Conservation (phyloP, 441 rosid genomes). For the Populus tomentosa region DNA sequence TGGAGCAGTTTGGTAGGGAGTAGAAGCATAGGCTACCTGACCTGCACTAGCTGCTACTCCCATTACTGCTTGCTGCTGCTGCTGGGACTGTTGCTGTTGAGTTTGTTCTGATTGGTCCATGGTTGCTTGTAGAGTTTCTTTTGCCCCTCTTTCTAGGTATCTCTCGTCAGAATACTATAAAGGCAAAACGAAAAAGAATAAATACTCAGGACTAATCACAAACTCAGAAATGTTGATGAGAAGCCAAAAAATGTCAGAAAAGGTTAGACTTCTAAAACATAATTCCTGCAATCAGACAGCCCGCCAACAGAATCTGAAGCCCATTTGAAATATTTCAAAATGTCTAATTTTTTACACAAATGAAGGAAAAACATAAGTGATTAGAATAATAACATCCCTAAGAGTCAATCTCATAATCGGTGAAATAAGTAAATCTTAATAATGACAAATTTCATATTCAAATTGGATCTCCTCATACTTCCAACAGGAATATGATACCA, state of each 20-base stretch:
- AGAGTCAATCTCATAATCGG: not conserved
- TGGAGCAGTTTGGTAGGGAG: conserved; percentile 44
- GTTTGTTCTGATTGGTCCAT: conserved; percentile 61
- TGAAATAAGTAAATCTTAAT: not conserved
- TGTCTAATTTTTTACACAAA: not conserved
- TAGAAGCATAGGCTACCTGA: conserved; percentile 37
- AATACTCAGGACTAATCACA: not conserved
- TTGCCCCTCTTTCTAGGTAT: conserved; percentile 2
- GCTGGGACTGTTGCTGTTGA: conserved; percentile 34
- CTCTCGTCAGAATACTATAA: conserved; percentile 12
- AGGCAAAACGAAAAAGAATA: not conserved
- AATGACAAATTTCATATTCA: not conserved
- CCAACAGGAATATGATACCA: not conserved
- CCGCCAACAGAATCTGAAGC: not conserved
- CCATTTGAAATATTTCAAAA: not conserved
- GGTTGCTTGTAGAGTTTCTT: not conserved
- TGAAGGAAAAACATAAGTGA: not conserved
- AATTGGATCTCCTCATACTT: not conserved
- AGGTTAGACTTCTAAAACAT: not conserved
- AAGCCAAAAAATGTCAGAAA: not conserved
- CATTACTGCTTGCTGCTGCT: conserved; percentile 42
- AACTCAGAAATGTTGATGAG: not conserved
- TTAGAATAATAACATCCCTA: not conserved
- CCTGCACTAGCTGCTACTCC: conserved; percentile 38
- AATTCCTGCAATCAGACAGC: not conserved